These are phyloP conservation scores for Geotrichum carabidarum DNA, from an alignment of 1,139 yeast species.

Conservation along the genomic window DNA sequence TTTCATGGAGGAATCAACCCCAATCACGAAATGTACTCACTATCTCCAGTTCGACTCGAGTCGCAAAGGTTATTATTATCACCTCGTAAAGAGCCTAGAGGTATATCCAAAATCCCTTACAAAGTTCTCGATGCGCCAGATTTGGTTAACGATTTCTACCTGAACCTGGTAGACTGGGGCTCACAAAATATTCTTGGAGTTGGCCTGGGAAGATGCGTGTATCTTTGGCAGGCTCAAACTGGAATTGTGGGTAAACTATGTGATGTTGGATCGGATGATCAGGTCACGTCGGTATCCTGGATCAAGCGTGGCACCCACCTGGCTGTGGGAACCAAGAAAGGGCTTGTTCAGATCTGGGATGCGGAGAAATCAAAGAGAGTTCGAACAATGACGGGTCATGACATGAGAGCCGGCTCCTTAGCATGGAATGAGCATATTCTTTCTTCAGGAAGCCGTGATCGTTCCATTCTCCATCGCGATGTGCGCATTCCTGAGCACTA, in stretches of 20 bases:
- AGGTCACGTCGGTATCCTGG: slow-evolving; percentile 84
- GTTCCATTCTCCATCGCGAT: slow-evolving; percentile 81
- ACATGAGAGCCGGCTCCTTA: slow-evolving; percentile 74
- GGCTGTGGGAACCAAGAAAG: slow-evolving; percentile 85
- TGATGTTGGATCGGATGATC: slow-evolving; percentile 53
- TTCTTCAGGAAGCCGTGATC: slow-evolving; percentile 83
- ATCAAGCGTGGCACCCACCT: slow-evolving; percentile 76
- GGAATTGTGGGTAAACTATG: slow-evolving; percentile 81
- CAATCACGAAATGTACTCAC: slow-evolving; percentile 68
- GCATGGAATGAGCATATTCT: slow-evolving; percentile 93
- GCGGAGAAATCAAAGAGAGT: slow-evolving; percentile 79
- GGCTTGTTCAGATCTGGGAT: slow-evolving; percentile 93
- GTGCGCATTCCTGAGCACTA: slow-evolving; percentile 83
- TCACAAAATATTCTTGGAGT: slow-evolving; percentile 83
- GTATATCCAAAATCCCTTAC: slow-evolving; percentile 80
- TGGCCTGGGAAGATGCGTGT: slow-evolving; percentile 82
- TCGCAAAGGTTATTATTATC: slow-evolving; percentile 72
- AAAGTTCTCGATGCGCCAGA: slow-evolving; percentile 96
- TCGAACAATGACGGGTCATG: slow-evolving; percentile 89
- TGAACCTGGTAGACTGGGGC: slow-evolving; percentile 94
- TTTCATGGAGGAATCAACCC: slow-evolving; percentile 38
- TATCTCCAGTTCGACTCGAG: slow-evolving; percentile 86
- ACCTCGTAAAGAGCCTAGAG: slow-evolving; percentile 74
- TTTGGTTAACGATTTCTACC: slow-evolving; percentile 85
- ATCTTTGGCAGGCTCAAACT: slow-evolving; percentile 83